Base-by-base conservation (phyloP, 2,329 filamentous ascomycete genomes). In the Diatrype stigma region DNA sequence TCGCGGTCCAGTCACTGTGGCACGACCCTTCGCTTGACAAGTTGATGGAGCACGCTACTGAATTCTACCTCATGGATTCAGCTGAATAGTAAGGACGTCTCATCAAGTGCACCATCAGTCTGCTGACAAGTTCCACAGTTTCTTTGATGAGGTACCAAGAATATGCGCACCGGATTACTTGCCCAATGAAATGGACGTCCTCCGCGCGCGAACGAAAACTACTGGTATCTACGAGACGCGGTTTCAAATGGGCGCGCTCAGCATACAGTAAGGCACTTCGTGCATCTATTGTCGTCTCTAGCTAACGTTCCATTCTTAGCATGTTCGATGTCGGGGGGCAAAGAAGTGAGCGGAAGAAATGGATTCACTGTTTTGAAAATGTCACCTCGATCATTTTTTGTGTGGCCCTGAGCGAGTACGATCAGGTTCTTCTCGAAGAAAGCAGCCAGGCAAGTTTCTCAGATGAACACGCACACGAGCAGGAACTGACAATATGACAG, bases 321-420 rank as follows among this genome's bases (percentile, higher is more conserved):
- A 99, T 99, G 94, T 99, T 99, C 67, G 94, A 99, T 70, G 94
- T 99, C 4, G 94, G 94, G 56, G 94, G 94, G 22, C 94, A 99
- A 73, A 80, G 94, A 67, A 97, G 93, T 70, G 94, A 99, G 73
- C 84, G 94, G 56, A 99, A 99, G 78, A 99, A 99, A 76, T 99
- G 94, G 94, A 99, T 99, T 67, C 94, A 99, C 74, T 99, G 94
- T 75, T 99, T 99, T 70, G 94, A 99, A 71, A 97, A 97, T 63
- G 94, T 99, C 63, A 99, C 94, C 42, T 97, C 94, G 3, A 99
- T 99, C 70, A 99, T 99, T 61, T 99, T 99, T 73, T 99, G 94
- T 67, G 94, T 99, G 55, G 94, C 94, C 16, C 75, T 99, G 61
- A 97, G 92, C 75, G 94, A 99, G 73, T 99, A 99, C 69, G 94